A percentile compares a stretch with the other conserved stretches of the same genome.
These are phyloP conservation scores for Escovopsis sp. DNA, from an alignment of 2,329 filamentous ascomycete species.

Conservation along the genomic window DNA sequence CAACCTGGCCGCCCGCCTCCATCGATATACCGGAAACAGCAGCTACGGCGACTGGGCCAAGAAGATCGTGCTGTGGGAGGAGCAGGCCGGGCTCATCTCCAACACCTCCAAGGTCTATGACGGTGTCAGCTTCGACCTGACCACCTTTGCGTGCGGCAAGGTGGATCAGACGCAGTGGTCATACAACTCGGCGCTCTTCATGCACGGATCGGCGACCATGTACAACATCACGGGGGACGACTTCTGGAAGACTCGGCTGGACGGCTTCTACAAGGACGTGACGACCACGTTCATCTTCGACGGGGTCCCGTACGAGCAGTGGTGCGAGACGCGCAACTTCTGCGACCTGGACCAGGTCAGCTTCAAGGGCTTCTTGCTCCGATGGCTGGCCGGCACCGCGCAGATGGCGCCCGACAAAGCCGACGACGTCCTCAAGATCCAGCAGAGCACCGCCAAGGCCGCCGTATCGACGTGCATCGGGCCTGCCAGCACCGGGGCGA, in stretches of 20 bases:
- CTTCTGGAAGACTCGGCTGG: conserved; percentile 42
- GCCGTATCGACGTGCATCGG: conserved; percentile 40
- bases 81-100: conserved; percentile 39
- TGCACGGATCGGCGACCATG: conserved; percentile 48
- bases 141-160: conserved; percentile 30
- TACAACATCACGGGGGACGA: conserved; percentile 41
- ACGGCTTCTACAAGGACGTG: conserved; percentile 40
- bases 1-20: conserved; percentile 55
- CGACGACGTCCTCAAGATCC: conserved; percentile 33
- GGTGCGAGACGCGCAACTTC: conserved; percentile 44
- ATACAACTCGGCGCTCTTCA: conserved; percentile 53
- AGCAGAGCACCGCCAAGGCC: conserved; percentile 34
- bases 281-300: conserved; percentile 38
- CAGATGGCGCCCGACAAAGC: conserved; percentile 40
- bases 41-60: conserved; percentile 69
- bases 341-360: conserved; percentile 60
- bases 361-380: conserved; percentile 63
- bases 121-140: conserved; percentile 23
- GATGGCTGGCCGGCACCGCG: conserved; percentile 46
- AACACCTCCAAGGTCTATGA: conserved; percentile 40
- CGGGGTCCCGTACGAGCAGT: conserved; percentile 46
- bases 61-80: conserved; percentile 54
- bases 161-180: conserved; percentile 49
- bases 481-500: conserved; percentile 16
- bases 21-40: conserved; percentile 62